Conservation (phyloP, 805 yeast genomes). For the Teunomyces funiuensis region DNA sequence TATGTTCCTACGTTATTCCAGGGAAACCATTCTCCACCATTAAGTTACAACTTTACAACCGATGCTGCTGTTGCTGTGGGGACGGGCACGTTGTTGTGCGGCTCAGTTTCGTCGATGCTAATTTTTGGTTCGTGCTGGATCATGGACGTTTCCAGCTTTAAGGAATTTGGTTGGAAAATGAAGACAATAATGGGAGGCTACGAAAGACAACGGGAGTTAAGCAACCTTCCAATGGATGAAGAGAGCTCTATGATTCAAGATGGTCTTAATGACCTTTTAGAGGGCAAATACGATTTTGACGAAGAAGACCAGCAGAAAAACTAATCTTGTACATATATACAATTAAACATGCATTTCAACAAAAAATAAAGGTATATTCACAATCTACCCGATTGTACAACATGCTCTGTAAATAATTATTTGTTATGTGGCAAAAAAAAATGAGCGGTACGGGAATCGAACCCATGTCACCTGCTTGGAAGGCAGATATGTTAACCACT, state of each 20-base stretch:
- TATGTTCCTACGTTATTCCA: conserved; percentile 76
- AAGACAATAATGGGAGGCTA: conserved; percentile 68
- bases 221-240: conserved; percentile 50
- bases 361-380: too few relatives aligned
- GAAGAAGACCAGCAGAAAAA: background rate
- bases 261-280: conserved; percentile 49
- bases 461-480: conserved; percentile 94
- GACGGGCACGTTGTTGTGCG: conserved; percentile 74
- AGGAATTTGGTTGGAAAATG: conserved; percentile 73
- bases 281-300: conserved; percentile 40
- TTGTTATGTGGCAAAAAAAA: too few relatives aligned
- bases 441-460: conserved; percentile 90
- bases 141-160: conserved; percentile 63
- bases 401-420: too few relatives aligned
- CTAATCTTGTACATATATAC: background rate
- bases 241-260: conserved; percentile 60
- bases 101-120: conserved; percentile 69
- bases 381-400: too few relatives aligned
- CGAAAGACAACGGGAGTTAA: conserved; percentile 49
- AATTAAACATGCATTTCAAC: background rate
- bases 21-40: conserved; percentile 83
- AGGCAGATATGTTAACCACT: conserved; percentile 91
- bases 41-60: conserved; percentile 66
- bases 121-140: conserved; percentile 79
- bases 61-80: conserved; percentile 87